Conservation (phyloP, 2,329 filamentous ascomycete species). For the Raffaelea albimanens region DNA sequence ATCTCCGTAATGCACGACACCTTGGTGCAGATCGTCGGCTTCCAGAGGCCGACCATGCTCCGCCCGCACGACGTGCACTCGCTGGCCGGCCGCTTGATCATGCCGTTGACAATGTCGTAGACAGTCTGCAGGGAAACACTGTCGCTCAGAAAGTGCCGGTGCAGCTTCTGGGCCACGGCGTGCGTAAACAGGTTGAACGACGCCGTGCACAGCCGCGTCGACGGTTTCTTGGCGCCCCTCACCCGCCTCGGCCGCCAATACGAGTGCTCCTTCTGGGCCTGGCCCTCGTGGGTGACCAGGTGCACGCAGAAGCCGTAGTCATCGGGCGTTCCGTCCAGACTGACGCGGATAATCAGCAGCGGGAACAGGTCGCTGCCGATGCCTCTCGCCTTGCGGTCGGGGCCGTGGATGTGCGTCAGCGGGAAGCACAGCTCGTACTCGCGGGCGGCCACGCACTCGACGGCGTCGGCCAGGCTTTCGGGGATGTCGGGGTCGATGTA, state of each 20-base stretch:
- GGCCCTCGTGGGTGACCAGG: conserved; percentile 9
- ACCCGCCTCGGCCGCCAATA: conserved; percentile 2
- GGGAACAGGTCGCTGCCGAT: conserved; percentile 11
- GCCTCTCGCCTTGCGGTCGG: conserved; percentile 11
- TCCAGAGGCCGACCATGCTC: conserved; percentile 8
- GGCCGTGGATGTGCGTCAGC: conserved; percentile 10
- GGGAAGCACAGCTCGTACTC: conserved; percentile 17
- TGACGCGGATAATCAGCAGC: conserved; percentile 15
- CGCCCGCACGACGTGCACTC: conserved; percentile 13
- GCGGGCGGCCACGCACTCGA: conserved; percentile 11
- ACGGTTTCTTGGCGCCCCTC: background rate
- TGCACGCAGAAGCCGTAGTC: conserved; percentile 16
- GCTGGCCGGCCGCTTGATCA: conserved; percentile 9
- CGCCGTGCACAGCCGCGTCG: conserved; percentile 10
- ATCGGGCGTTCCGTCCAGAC: background rate
- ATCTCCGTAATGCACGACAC: conserved; percentile 8
- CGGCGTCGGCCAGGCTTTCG: conserved; percentile 9
- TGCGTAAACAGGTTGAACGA: conserved; percentile 14
- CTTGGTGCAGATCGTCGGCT: conserved; percentile 13
- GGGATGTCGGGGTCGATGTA: conserved; percentile 11
- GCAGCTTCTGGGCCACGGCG: conserved; percentile 12
- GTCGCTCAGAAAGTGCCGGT: conserved; percentile 6
- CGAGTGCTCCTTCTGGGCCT: background rate
- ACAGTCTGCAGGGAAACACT: conserved; percentile 3
- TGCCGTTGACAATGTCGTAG: conserved; percentile 8